These are phyloP conservation scores for Cladosporium halotolerans DNA, from an alignment of 2,329 filamentous ascomycete species.

Conservation along the genomic window DNA sequence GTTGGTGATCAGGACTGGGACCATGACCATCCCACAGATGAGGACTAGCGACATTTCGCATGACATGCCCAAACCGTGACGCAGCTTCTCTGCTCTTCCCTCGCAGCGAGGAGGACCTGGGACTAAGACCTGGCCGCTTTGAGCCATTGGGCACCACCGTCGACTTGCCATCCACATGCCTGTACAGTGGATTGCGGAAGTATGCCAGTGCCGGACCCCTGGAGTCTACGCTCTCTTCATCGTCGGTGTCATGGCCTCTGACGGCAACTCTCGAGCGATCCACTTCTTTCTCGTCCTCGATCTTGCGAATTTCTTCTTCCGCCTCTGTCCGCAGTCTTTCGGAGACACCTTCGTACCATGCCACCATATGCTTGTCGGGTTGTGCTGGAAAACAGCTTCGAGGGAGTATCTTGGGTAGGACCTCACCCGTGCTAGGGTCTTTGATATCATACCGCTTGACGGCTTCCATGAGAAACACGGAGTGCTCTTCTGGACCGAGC, in stretches of 20 bases:
- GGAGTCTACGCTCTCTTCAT: constrained; percentile 38
- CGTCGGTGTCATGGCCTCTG: constrained; percentile 21
- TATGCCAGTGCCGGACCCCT: constrained; percentile 41
- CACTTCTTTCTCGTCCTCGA: constrained; percentile 6
- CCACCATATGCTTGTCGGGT: constrained; percentile 72
- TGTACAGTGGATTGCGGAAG: constrained; percentile 45
- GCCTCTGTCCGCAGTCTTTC: constrained; percentile 62
- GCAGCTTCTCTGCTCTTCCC: constrained; percentile 29
- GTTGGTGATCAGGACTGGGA: constrained; percentile 9
- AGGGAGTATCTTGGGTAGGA: constrained; percentile 57
- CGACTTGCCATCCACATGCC: constrained; percentile 39
- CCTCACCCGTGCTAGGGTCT: constrained; percentile 58
- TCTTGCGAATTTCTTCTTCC: constrained; percentile 32
- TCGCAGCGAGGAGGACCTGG: constrained; percentile 28
- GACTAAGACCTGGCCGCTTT: constrained; percentile 28
- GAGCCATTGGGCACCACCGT: constrained; percentile 36
- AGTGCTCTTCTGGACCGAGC: constrained; percentile 81
- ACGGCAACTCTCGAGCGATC: constrained; percentile 1
- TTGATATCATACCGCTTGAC: constrained; percentile 70
- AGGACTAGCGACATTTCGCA: constrained; percentile 30
- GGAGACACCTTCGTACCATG: constrained; percentile 77
- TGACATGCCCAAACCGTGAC: constrained; percentile 31
- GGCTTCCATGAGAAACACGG: constrained; percentile 73
- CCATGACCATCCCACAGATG: constrained; percentile 30
- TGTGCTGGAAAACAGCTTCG: constrained; percentile 63